Evolutionary conservation across 1,284 basidiomycete species (phyloP).

Genomic region (Sanghuangporus baumii): DNA sequence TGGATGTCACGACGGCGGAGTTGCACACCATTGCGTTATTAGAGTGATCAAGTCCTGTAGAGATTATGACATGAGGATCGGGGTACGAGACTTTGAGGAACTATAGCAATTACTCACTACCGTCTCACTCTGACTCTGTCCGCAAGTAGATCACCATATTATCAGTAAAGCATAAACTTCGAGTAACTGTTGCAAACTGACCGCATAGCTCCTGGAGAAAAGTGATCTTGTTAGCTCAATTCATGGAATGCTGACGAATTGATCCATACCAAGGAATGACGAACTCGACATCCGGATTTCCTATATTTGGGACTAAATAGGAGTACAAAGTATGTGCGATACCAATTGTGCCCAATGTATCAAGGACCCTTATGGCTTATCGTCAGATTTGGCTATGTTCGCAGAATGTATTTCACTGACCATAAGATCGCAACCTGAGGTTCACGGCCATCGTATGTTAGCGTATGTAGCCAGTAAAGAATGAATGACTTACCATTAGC

Average conservation of each 20-base stretch:
- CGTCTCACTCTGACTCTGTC: neutral
- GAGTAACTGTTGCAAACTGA: neutral
- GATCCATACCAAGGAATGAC: constrained; percentile 4
- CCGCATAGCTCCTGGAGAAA: constrained; percentile 7
- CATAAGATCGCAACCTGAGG: neutral
- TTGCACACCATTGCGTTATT: neutral
- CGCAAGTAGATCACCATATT: too few relatives aligned
- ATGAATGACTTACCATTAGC: neutral
- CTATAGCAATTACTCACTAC: neutral
- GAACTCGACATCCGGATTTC: neutral
- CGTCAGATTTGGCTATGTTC: neutral
- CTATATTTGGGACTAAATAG: constrained; percentile 2
- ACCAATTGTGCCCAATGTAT: neutral
- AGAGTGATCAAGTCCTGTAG: constrained; percentile 3
- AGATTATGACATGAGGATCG: neutral
- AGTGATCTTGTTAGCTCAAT: neutral
- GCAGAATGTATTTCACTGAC: neutral
- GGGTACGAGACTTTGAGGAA: neutral
- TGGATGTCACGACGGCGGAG: neutral
- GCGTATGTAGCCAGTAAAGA: neutral
- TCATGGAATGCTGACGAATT: neutral
- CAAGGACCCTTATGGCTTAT: neutral
- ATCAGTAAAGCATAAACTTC: neutral
- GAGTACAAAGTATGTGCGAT: constrained; percentile 2
- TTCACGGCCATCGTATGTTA: too few relatives aligned